These are phyloP conservation scores for Dactylorhiza incarnata DNA, from an alignment of 106 monocot species.

Conservation along the genomic window DNA sequence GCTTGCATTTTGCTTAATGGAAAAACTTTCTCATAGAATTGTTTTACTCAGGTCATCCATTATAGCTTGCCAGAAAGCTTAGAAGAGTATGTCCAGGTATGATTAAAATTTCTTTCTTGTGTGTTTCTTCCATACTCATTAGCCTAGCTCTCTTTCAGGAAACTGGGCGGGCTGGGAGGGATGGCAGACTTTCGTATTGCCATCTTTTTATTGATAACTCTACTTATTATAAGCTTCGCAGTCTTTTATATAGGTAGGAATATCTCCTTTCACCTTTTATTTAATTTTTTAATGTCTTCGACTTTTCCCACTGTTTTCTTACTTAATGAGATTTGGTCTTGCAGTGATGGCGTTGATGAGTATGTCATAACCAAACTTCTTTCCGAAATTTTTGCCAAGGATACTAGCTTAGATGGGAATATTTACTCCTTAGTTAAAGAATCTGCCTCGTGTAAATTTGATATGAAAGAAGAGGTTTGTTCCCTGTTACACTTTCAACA, in stretches of 20 bases:
- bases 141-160: conserved; percentile 32
- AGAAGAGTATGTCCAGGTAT: conserved; percentile 94
- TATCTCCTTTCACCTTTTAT: neutral
- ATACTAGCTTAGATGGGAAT: conserved; percentile 24
- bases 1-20: neutral
- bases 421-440: conserved; percentile 78
- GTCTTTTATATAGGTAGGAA: conserved; percentile 69
- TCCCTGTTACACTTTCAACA: neutral
- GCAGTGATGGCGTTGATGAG: conserved; percentile 95
- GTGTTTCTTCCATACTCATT: neutral
- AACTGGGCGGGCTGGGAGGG: conserved; percentile 98
- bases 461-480: conserved; percentile 97
- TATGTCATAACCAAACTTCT: conserved; percentile 80
- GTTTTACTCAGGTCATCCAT: conserved; percentile 71
- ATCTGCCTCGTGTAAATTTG: conserved; percentile 60
- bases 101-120: neutral
- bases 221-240: conserved; percentile 79
- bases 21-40: neutral
- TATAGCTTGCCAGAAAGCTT: conserved; percentile 95
- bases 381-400: conserved; percentile 53
- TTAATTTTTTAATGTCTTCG: neutral
- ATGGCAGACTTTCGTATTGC: conserved; percentile 74
- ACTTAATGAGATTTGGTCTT: conserved; percentile 6
- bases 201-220: conserved; percentile 71
- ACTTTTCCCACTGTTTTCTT: neutral